A percentile compares a stretch with the other conserved stretches of the same genome.
Evolutionary conservation across 2,329 filamentous ascomycete genomes (phyloP).

Genomic region (Talaromyces marneffei): DNA sequence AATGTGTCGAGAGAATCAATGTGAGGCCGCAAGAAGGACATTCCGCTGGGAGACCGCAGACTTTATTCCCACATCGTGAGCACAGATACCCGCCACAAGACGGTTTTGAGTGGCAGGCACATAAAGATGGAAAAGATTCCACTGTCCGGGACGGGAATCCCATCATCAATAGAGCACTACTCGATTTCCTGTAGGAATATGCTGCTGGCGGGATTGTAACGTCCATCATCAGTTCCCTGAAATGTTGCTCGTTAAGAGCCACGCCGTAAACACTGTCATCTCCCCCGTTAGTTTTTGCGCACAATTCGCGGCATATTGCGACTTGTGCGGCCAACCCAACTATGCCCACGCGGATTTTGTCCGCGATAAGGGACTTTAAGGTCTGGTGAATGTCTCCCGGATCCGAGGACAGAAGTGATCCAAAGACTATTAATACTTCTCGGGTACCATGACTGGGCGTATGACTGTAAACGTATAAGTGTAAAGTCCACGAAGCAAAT

Average conservation of each 20-base stretch:
- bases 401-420: constrained; percentile 82
- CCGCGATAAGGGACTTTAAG: constrained; percentile 67
- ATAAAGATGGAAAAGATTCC: constrained; percentile 66
- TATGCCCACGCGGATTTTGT: constrained; percentile 80
- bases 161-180: constrained; percentile 78
- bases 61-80: constrained; percentile 79
- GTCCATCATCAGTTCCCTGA: constrained; percentile 79
- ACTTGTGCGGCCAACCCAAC: constrained; percentile 89
- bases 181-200: constrained; percentile 50
- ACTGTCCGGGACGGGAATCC: constrained; percentile 87
- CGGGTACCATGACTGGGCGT: constrained; percentile 88
- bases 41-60: constrained; percentile 82
- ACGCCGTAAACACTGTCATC: constrained; percentile 69
- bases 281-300: constrained; percentile 77
- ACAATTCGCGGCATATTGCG: constrained; percentile 85
- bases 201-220: constrained; percentile 86
- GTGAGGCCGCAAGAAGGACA: constrained; percentile 89
- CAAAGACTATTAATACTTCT: constrained; percentile 87
- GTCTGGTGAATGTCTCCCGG: constrained; percentile 94
- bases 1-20: constrained; percentile 86
- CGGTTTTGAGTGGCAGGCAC: constrained; percentile 82
- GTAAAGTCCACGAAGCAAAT: not conserved
- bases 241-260: constrained; percentile 80
- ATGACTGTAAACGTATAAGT: constrained; percentile 53
- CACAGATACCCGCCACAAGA: constrained; percentile 82